Conservation (phyloP, 306 rosid genomes). For the Mucuna pruriens region DNA sequence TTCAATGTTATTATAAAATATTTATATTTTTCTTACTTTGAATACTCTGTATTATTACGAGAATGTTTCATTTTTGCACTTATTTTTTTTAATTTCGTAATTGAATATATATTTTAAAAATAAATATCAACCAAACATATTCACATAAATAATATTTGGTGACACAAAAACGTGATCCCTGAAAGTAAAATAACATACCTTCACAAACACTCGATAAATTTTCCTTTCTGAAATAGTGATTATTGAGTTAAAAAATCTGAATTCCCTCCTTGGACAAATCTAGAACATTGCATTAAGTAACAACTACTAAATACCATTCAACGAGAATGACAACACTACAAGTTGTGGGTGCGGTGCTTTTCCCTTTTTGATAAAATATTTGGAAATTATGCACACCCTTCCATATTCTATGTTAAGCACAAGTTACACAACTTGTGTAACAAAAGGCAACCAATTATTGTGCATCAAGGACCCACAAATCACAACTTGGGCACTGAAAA, state of each 20-base stretch:
- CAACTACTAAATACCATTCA: not conserved
- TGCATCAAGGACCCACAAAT: conserved; percentile 33
- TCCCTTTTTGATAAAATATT: not conserved
- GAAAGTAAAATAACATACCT: too few relatives aligned
- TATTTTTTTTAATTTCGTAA: too few relatives aligned
- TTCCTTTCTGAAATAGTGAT: not conserved
- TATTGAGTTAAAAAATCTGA: not conserved
- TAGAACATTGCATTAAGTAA: not conserved
- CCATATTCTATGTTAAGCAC: conserved; percentile 1
- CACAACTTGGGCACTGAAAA: conserved; percentile 22
- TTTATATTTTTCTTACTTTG: too few relatives aligned
- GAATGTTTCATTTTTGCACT: too few relatives aligned
- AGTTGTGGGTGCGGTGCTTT: conserved; percentile 28
- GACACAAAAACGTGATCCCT: too few relatives aligned
- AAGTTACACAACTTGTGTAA: conserved; percentile 29
- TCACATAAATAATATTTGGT: too few relatives aligned
- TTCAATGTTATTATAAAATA: too few relatives aligned
- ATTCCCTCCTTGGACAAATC: not conserved
- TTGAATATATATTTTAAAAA: too few relatives aligned
- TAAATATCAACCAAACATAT: too few relatives aligned
- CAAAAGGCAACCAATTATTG: conserved; percentile 29
- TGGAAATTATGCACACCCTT: not conserved
- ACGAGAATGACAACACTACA: conserved; percentile 9
- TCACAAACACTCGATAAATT: too few relatives aligned
- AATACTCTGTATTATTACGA: too few relatives aligned